Evolutionary conservation across 73 alveolate genomes (phyloP), one percentile per base, ranked within the genome.

Genomic region (Symbiodinium pilosum): DNA sequence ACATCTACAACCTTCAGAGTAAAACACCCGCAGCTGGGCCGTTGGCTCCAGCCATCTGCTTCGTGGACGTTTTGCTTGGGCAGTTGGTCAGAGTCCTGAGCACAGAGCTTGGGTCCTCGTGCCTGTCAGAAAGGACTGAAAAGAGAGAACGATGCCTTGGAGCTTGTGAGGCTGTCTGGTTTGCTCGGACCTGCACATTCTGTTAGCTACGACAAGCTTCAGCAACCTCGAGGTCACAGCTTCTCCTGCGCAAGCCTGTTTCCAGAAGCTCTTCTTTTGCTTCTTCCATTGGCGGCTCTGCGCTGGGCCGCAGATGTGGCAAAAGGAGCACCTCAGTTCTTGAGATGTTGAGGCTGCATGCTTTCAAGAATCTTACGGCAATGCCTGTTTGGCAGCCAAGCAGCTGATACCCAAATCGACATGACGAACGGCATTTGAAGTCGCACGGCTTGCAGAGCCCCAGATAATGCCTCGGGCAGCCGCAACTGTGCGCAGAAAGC

Each of bases 361-460:
- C n/a, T n/a, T n/a, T n/a, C n/a, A n/a, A n/a, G n/a, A n/a, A n/a
- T n/a, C n/a, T n/a, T n/a, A 1, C 34, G 26, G 1, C 54, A 32
- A 38, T 8, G 28, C 51, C 12, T 5, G 39, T 38, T 0, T 83
- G 89, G 59, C 38, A 2, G 4, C 54, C 21, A 34, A 84, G 92
- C 28, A 14, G 54, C 94, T 88, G 64, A 40, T 88, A 59, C 20
- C 95, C 95, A 28, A 88, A 88, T 7, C 95, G 64, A 69, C 95
- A 88, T 21, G 73, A 64, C 3, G 87, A 64, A 39, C 95, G 95
- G n/a, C 95, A 88, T 26, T 64, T 88, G 86, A 88, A 88, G 86
- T 88, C 95, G 69, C 95, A 88, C 11, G 95, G 95, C 73, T 88
- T 88, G 71, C 95, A 88, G 3, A 88, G 87, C 7, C 95, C 95